These are phyloP conservation scores for Aureococcus anophagefferens DNA, from an alignment of 108 stramenopile species.

Conservation along the genomic window DNA sequence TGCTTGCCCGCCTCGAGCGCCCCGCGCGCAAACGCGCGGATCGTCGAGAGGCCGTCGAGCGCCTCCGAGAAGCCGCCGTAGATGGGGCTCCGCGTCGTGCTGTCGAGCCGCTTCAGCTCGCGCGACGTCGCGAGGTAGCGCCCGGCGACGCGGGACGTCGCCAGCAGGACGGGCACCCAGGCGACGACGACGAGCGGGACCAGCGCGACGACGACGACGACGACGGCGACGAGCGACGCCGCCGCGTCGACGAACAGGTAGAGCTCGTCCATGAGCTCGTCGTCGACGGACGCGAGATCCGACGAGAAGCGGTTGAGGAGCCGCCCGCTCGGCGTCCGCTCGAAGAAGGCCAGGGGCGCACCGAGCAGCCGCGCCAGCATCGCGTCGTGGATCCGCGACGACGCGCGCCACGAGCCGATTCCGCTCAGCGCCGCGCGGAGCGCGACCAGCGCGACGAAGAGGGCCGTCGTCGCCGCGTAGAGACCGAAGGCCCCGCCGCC, in stretches of 20 bases:
- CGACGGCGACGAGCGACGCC: too few relatives aligned
- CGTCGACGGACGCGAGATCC: constrained; percentile 85
- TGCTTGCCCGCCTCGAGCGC: background rate
- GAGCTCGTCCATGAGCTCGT: constrained; percentile 48
- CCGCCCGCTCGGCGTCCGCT: constrained; percentile 87
- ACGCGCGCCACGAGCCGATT: constrained; percentile 61
- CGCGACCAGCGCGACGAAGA: too few relatives aligned
- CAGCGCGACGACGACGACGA: too few relatives aligned
- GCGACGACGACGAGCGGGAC: too few relatives aligned
- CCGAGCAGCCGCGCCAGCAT: constrained; percentile 54
- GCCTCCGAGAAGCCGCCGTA: constrained; percentile 3
- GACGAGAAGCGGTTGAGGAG: constrained; percentile 86
- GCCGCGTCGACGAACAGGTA: too few relatives aligned
- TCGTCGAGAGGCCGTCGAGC: constrained; percentile 13
- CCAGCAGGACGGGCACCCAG: too few relatives aligned
- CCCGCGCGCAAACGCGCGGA: constrained; percentile 13
- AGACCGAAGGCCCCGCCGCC: too few relatives aligned
- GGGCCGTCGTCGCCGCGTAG: too few relatives aligned
- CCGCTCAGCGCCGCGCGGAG: too few relatives aligned
- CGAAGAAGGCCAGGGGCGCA: constrained; percentile 82
- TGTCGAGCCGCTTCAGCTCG: constrained; percentile 25
- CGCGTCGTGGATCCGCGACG: constrained; percentile 63
- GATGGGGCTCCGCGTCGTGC: constrained; percentile 19
- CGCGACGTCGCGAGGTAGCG: too few relatives aligned
- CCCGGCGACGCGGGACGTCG: too few relatives aligned